Percentiles rank a stretch among this genome's conserved stretches.
These are phyloP conservation scores for Ettlia oleoabundans DNA, from an alignment of 139 green algal species.

Conservation along the genomic window DNA sequence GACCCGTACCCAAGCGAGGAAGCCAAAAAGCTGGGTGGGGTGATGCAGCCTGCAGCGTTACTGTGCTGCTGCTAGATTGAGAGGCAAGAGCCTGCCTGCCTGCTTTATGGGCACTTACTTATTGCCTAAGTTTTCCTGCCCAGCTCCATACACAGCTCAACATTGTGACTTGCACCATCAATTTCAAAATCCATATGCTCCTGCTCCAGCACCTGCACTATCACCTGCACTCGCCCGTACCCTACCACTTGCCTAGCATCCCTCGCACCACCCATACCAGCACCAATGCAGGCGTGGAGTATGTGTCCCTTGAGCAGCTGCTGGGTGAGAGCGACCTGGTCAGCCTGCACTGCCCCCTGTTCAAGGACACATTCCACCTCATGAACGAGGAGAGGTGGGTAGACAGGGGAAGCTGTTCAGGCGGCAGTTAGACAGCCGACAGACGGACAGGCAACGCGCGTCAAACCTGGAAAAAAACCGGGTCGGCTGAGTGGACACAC, in stretches of 20 bases:
- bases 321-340: slow-evolving; percentile 45
- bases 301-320: slow-evolving; percentile 40
- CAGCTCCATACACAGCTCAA: background rate
- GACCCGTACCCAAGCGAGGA: slow-evolving; percentile 29
- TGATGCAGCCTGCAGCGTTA: background rate
- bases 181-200: too few species aligned
- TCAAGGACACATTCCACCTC: slow-evolving; percentile 72
- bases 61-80: background rate
- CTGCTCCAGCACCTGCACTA: too few species aligned
- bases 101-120: background rate
- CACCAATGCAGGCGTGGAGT: slow-evolving; percentile 6
- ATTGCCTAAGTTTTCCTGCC: background rate
- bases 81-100: background rate
- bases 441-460: too few species aligned
- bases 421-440: slow-evolving; percentile 5
- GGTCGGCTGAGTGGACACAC: too few species aligned
- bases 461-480: too few species aligned
- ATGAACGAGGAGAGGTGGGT: slow-evolving; percentile 63
- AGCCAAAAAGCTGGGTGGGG: slow-evolving; percentile 18
- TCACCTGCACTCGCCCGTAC: too few species aligned
- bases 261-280: too few species aligned
- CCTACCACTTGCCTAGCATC: too few species aligned
- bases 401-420: too few species aligned
- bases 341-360: slow-evolving; percentile 58
- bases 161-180: too few species aligned